Base-by-base conservation (phyloP, 1,284 basidiomycete species). In the Trichosporon sp. region DNA sequence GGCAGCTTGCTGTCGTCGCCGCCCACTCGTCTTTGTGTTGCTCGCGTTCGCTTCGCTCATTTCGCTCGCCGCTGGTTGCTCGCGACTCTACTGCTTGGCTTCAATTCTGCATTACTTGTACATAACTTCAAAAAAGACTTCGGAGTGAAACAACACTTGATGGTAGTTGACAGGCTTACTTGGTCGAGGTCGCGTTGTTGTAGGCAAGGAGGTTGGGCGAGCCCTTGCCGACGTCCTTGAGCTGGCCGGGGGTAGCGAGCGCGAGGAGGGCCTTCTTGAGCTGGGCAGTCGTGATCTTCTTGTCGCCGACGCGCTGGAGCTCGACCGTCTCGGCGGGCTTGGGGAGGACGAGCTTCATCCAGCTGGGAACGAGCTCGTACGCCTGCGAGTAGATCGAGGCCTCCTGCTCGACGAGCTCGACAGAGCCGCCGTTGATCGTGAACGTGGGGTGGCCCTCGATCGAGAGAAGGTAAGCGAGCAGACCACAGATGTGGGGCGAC, bases 401-500 rank as follows among this genome's bases (percentile, higher is more conserved):
- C n/a, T 72, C 56, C 11, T 70, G 61, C 8, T 35, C 56, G 74
- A 90, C 78, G 86, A 83, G 74, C 65, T 84, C 76, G 68, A 77
- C 68, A 19, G 70, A 43, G 48, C 80, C 76, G 12, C 78, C 71
- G 59, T 78, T 71, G 46, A 78, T 64, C 68, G 75, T 71, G 82
- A 92, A 92, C 1, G 87, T 85, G 66, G 85, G 80, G 10, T 88
- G 88, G 16, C 90, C 90, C 83, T 92, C 90, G 76, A 92, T 87
- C 21, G 92, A 93, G 71, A 96, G 88, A 74, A 93, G 88, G 87
- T 95, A 95, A 32, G 93, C 92, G 68, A 92, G 85, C 59, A 94
- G 84, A 76, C 93, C 93, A 81, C 78, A 81, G 75, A 84, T 82
- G 85, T 89, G 88, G 66, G 88, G 88, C 65, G 87, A 86, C 65